Evolutionary conservation across 140 eudicot species (phyloP).

Genomic region (Ambrosia hybrid): DNA sequence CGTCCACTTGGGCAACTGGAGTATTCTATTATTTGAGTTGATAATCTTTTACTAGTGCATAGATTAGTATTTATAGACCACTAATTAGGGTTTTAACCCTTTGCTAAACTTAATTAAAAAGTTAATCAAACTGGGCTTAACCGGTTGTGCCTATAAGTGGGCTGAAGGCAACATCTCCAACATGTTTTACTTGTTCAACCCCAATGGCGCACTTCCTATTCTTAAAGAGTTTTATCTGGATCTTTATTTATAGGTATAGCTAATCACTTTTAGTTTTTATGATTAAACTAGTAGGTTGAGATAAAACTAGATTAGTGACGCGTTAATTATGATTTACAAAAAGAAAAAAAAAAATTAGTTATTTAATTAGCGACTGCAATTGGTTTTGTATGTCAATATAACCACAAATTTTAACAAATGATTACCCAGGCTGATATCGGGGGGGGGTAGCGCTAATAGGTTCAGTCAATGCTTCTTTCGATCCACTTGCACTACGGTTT

Average conservation of each 20-base stretch:
- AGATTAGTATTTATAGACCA: no score
- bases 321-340: background rate
- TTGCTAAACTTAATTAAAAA: no score
- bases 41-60: no score
- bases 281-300: background rate
- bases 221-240: background rate
- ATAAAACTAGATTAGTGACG: background rate
- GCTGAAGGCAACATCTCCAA: no score
- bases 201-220: background rate
- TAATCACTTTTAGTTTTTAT: background rate
- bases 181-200: background rate
- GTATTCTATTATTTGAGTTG: no score
- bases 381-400: background rate
- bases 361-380: background rate
- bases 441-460: conserved; percentile 23
- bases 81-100: no score
- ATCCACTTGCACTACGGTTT: conserved; percentile 16
- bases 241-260: background rate
- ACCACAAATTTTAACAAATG: background rate
- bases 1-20: no score
- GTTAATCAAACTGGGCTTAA: no score
- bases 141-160: no score
- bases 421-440: conserved; percentile 23
- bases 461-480: conserved; percentile 12
- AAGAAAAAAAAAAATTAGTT: no score